Percentiles rank a stretch among this genome's conserved stretches.
Conservation (phyloP, 305 asterid genomes). For the Rubia tinctorum region DNA sequence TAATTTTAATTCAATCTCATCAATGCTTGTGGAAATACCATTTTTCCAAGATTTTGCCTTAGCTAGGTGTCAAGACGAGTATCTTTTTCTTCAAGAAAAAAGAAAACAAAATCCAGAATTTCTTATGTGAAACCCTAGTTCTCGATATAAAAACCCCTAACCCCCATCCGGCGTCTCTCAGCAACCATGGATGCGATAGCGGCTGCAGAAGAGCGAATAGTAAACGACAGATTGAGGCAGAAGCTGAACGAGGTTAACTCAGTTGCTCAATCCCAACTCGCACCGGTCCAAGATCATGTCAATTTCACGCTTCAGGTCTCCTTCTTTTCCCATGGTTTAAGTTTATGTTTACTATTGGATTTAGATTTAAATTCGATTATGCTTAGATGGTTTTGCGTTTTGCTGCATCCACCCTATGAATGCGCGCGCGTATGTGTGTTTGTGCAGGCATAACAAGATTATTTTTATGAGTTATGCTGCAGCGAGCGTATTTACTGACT, state of each 20-base stretch:
- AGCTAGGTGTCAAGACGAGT: too few relatives aligned
- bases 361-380: neutral
- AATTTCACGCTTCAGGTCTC: constrained; percentile 77
- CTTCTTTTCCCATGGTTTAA: neutral
- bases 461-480: neutral
- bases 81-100: constrained; percentile 6
- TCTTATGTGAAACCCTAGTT: neutral
- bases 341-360: neutral
- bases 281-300: constrained; percentile 78
- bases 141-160: neutral
- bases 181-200: constrained; percentile 66
- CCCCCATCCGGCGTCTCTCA: neutral
- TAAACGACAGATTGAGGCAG: constrained; percentile 62
- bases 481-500: neutral
- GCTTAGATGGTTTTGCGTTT: neutral
- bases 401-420: neutral
- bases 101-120: neutral
- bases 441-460: too few relatives aligned
- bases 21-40: too few relatives aligned
- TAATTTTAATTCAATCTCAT: too few relatives aligned
- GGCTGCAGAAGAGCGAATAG: constrained; percentile 72
- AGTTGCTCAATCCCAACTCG: constrained; percentile 77
- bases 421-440: too few relatives aligned
- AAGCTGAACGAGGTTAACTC: constrained; percentile 71
- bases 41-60: too few relatives aligned